These are phyloP conservation scores for Coelastrella sp. DNA, from an alignment of 139 green algal species.

Conservation along the genomic window DNA sequence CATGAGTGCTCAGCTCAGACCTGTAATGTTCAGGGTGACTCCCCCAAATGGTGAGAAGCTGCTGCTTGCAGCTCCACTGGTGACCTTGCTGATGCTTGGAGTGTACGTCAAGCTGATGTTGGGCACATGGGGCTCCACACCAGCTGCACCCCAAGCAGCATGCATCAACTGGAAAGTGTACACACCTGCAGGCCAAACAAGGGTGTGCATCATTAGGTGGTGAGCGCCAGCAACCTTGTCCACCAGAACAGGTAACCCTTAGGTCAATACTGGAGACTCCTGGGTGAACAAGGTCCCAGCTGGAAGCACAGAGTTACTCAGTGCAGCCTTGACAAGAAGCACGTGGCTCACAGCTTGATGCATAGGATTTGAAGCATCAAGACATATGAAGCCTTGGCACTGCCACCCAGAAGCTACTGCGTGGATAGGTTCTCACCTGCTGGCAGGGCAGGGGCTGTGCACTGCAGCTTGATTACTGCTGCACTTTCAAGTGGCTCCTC, in stretches of 20 bases:
- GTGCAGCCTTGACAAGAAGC: no score
- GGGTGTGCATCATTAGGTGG: background rate
- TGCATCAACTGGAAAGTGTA: constrained; percentile 29
- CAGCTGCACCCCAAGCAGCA: background rate
- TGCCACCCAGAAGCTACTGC: background rate
- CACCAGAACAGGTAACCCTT: background rate
- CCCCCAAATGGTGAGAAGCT: constrained; percentile 17
- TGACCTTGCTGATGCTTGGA: background rate
- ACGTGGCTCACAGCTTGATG: no score
- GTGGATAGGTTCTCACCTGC: background rate
- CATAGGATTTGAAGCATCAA: no score
- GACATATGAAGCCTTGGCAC: background rate
- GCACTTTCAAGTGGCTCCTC: background rate
- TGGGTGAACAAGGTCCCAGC: no score
- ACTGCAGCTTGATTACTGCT: background rate
- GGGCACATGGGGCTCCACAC: background rate
- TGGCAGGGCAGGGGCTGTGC: constrained; percentile 7
- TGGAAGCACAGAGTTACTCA: no score
- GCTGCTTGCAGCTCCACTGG: background rate
- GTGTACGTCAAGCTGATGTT: constrained; percentile 10
- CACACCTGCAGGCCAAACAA: background rate
- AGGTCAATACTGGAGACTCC: background rate
- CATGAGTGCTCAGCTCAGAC: background rate
- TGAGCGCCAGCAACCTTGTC: background rate
- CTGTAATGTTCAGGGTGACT: background rate